Base-by-base conservation (phyloP, 306 rosid genomes). In the Trichosanthes cucumerina region DNA sequence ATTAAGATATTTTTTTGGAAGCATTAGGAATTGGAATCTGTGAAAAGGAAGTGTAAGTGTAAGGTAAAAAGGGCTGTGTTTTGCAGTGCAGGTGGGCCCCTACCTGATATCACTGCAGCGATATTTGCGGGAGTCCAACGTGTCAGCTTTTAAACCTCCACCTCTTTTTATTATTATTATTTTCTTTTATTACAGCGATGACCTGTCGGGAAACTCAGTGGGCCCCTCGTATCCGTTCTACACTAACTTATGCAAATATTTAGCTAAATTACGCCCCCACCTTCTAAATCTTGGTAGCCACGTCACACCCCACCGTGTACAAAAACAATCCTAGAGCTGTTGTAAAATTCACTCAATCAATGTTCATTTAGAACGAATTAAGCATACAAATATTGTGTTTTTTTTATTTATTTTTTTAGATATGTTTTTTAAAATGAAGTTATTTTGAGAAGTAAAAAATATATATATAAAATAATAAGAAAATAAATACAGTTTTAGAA, bases 41-140 rank as follows among this genome's bases (percentile, higher is more conserved):
- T 62, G 39, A 31, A 62, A 62, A 63, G 12, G 33, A 16, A 58
- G 9, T 2, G 38, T 54, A 12, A 10, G 65, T 28, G 69, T 16
- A 34, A 36, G 41, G 69, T 28, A 1, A 63, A 56, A 5, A 62
- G 65, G 16, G 6, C 15, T 13, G 4, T 14, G 68, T 57, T n/a
- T n/a, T n/a, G n/a, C n/a, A n/a, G n/a, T 39, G 60, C 60, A 54
- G 60, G 72, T 65, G 72, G 73, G 28, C 33, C 15, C 73, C 26
- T 65, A 65, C 73, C 49, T 64, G 11, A 62, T 36, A 36, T 16
- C 21, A 15, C 26, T 39, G 47, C 47, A 34, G 74, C 78, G 78
- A 74, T 52, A 26, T 74, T 50, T 26, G 21, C 78, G 78, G 58
- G 78, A 74, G 78, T 74, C 78, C 62, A 9, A 74, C 78, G 78